These are phyloP conservation scores for Dendrothele bispora DNA, from an alignment of 768 basidiomycete genomes.

Conservation along the genomic window DNA sequence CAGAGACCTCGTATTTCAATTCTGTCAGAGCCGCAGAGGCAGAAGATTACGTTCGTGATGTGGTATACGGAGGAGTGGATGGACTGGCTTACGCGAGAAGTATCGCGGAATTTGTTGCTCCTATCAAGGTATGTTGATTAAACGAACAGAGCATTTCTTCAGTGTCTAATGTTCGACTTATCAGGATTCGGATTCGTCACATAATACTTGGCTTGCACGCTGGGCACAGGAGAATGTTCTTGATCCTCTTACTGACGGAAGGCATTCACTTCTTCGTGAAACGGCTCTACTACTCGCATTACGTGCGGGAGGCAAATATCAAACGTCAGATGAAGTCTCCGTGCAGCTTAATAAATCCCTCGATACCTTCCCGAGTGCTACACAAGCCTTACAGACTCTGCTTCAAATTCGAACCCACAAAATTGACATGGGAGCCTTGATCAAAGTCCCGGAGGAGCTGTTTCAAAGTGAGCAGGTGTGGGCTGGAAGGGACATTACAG, in stretches of 20 bases:
- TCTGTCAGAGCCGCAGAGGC: slow-evolving; percentile 48
- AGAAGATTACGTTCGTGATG: slow-evolving; percentile 65
- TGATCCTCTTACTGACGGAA: slow-evolving; percentile 47
- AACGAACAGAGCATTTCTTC: background rate
- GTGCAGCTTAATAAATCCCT: slow-evolving; percentile 41
- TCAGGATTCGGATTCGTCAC: slow-evolving; percentile 32
- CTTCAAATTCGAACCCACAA: slow-evolving; percentile 44
- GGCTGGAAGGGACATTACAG: slow-evolving; percentile 44
- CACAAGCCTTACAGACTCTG: slow-evolving; percentile 38
- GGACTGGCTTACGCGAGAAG: slow-evolving; percentile 77
- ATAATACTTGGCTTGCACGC: slow-evolving; percentile 38
- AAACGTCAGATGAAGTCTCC: slow-evolving; percentile 17
- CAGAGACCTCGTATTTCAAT: slow-evolving; percentile 45
- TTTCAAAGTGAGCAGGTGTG: slow-evolving; percentile 53
- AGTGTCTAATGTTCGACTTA: slow-evolving; percentile 7
- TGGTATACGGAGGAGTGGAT: slow-evolving; percentile 81
- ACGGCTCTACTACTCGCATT: slow-evolving; percentile 32
- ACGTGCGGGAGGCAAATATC: background rate
- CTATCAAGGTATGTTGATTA: slow-evolving; percentile 25
- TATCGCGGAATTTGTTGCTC: slow-evolving; percentile 66
- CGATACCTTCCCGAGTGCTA: slow-evolving; percentile 41
- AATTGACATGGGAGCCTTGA: slow-evolving; percentile 54
- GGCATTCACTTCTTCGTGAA: slow-evolving; percentile 44
- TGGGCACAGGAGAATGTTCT: slow-evolving; percentile 47
- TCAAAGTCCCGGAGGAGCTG: slow-evolving; percentile 46